Percentiles rank a stretch among this genome's conserved stretches.
phyloP scores from a whole-genome alignment of 371 early-diverging fungal species.

The Mortierella sp. region DNA sequence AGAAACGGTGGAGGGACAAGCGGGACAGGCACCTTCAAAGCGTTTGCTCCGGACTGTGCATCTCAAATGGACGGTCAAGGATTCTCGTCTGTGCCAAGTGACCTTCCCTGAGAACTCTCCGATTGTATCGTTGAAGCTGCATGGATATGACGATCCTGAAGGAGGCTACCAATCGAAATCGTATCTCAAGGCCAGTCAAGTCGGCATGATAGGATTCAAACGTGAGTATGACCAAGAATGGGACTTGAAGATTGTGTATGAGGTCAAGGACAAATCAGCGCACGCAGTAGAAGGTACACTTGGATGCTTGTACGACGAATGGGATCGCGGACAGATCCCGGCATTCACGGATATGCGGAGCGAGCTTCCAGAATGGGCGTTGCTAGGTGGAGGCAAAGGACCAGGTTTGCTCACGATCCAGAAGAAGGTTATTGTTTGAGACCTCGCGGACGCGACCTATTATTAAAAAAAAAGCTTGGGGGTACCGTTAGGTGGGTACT shows the following conservation, averaged over 20 bases:
- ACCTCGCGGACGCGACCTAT: too few species aligned
- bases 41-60: slow-evolving; percentile 33
- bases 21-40: slow-evolving; percentile 11
- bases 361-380: slow-evolving; percentile 38
- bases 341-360: slow-evolving; percentile 54
- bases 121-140: slow-evolving; percentile 16
- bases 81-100: slow-evolving; percentile 34
- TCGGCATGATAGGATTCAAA: slow-evolving; percentile 49
- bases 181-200: slow-evolving; percentile 12
- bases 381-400: slow-evolving; percentile 53
- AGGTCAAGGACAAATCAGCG: slow-evolving; percentile 48
- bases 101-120: slow-evolving; percentile 9
- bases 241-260: slow-evolving; percentile 48
- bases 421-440: slow-evolving; percentile 28
- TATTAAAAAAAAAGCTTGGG: too few species aligned
- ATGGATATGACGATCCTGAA: slow-evolving; percentile 37
- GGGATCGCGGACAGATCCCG: slow-evolving; percentile 58
- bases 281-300: slow-evolving; percentile 39
- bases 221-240: slow-evolving; percentile 53
- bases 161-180: slow-evolving; percentile 7
- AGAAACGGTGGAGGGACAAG: background rate
- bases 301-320: slow-evolving; percentile 63
- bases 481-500: too few species aligned
- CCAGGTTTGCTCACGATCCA: slow-evolving; percentile 47
- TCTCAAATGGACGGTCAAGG: slow-evolving; percentile 33